Evolutionary conservation across 495 filamentous ascomycete genomes (phyloP), one percentile per base, ranked within the genome.

Genomic region (Penicillium herquei): DNA sequence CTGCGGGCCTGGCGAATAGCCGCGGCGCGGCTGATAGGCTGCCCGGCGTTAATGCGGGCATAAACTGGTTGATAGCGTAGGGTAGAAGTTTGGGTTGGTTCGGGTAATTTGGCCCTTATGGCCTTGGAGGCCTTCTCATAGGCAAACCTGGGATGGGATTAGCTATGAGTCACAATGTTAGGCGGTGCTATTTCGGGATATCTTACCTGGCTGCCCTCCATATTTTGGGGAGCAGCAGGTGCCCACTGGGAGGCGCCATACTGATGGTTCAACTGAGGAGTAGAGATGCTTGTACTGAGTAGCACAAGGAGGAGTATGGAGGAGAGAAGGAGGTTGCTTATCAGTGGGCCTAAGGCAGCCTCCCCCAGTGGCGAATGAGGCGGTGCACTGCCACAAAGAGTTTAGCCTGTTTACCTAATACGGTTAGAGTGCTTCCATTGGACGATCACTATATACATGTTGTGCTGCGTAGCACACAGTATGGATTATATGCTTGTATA

Each of bases 1-100:
- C 79, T 83, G 62, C 88, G 88, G 57, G 81, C 78, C 67, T 90
- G 87, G 51, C 86, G 86, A 49, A 94, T 83, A 42, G 82, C 79
- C 7, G 90, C 90, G 21, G 77, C 74, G 5, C 83, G 87, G 64
- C 88, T 85, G 63, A 93, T 75, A 17, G 91, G 88, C 55, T 92
- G 89, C 52, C 82, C 78, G 14, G 82, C 74, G 61, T 72, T 78
- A 55, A 74, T 68, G 39, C 81, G 77, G 50, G 75, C 77, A 69
- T 81, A 79, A 40, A 75, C 68, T 43, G 84, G 76, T 58, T 85
- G 77, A 45, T 82, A 64, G 52, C 57, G 80, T 35, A 70, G 58
- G 8, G 66, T 49, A 26, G 62, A 41, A 39, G 69, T 75, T 39
- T 79, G 78, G 12, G 78, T 63, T 18, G 78, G 74, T 57, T 80